phyloP scores from a whole-genome alignment of 768 basidiomycete genomes.

The Boletus tylopilopsis region DNA sequence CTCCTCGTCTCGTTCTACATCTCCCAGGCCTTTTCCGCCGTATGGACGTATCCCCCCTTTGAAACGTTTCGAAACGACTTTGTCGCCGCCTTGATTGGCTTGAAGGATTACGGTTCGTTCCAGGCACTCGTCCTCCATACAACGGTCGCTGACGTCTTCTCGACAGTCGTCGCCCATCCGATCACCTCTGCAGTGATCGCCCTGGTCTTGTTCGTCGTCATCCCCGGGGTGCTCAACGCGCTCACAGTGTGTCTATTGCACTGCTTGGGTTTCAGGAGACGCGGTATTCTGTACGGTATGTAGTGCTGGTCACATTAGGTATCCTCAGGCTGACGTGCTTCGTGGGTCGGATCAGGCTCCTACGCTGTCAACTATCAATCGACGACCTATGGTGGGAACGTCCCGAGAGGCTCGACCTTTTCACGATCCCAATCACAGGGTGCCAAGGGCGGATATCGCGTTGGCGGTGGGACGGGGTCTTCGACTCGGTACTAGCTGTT shows the following conservation, averaged over 20 bases:
- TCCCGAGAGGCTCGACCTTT: slow-evolving; percentile 8
- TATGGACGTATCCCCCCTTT: slow-evolving; percentile 22
- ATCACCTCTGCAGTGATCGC: slow-evolving; percentile 2
- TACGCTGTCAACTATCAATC: slow-evolving; percentile 19
- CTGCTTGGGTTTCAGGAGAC: not conserved
- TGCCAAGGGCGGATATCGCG: slow-evolving; percentile 2
- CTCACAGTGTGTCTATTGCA: not conserved
- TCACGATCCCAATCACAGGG: slow-evolving; percentile 10
- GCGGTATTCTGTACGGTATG: slow-evolving; percentile 10
- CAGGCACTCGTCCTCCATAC: not conserved
- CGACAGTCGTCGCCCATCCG: slow-evolving; percentile 11
- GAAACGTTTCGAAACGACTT: slow-evolving; percentile 19
- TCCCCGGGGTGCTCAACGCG: slow-evolving; percentile 1
- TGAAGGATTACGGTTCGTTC: slow-evolving; percentile 13
- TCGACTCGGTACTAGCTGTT: not conserved
- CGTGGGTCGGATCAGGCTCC: slow-evolving; percentile 4
- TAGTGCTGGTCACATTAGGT: too few relatives aligned
- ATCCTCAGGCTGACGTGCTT: not conserved
- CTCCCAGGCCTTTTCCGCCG: slow-evolving; percentile 3
- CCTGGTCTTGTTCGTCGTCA: slow-evolving; percentile 10
- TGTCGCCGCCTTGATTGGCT: slow-evolving; percentile 2
- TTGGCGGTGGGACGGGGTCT: not conserved
- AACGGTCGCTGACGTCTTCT: too few relatives aligned
- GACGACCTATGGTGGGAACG: slow-evolving; percentile 16
- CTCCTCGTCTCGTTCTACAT: slow-evolving; percentile 7